Evolutionary conservation across 2,329 filamentous ascomycete genomes (phyloP), one percentile per base, ranked within the genome.

Genomic region (Zasmidium cellare): DNA sequence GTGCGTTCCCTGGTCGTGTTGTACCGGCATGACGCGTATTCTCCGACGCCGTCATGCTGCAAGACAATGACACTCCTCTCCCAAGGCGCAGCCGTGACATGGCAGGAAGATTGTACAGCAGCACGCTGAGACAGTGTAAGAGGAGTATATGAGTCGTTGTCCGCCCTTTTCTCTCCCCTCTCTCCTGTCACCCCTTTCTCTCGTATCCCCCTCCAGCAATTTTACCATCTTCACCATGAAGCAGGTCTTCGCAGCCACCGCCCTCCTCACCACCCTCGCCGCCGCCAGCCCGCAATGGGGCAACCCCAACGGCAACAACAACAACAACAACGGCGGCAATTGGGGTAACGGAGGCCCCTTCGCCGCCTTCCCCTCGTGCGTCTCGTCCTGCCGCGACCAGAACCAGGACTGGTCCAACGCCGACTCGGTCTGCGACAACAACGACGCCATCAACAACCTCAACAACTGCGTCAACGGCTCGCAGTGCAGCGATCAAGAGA

Each of bases 391-490:
- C 58, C 47, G 49, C 20, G 52, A 62, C 35, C 35, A 41, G 25
- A 49, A 59, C 50, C 41, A 31, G 44, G 51, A 55, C 56, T 58
- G 47, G 55, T 53, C 18, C 63, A 53, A 55, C 55, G 60, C 50
- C 60, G 47, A 47, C 45, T 52, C 35, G 48, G 54, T 66, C 25
- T 70, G 67, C 64, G 53, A 28, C 56, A 61, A 66, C 57, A 51
- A 35, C 55, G 58, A 53, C 50, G 58, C 52, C 14, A 51, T 68
- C 25, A 58, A 61, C 59, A 60, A 48, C 19, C 46, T 66, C 45
- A 69, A 67, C 58, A 53, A 51, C 52, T 68, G 67, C 59, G 60
- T 70, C 55, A 55, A 60, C 41, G 35, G 20, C 44, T 65, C 63
- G 5, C 54, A 48, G 46, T 70, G 67, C 61, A 62, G 55, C 52